These are phyloP conservation scores for Trichoderma cornu-damae DNA, from an alignment of 2,329 filamentous ascomycete species.

Conservation along the genomic window DNA sequence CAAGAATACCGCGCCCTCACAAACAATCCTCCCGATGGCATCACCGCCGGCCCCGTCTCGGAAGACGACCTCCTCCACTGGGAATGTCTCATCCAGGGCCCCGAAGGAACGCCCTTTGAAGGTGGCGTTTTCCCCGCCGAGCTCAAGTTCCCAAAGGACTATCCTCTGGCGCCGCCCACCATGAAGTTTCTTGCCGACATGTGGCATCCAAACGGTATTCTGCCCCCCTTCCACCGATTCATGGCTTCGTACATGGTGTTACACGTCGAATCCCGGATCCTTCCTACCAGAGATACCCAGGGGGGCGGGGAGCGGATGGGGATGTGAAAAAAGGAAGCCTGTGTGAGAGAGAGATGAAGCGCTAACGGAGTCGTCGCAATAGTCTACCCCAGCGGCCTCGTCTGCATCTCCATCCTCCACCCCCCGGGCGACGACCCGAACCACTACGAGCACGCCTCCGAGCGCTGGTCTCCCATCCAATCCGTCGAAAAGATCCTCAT, in stretches of 20 bases:
- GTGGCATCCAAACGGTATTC: slow-evolving; percentile 89
- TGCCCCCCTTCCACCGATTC: not conserved
- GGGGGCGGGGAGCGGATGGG: too few species aligned
- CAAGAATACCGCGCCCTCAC: slow-evolving; percentile 94
- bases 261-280: not conserved
- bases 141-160: slow-evolving; percentile 91
- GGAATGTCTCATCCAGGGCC: slow-evolving; percentile 94
- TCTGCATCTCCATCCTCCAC: slow-evolving; percentile 98
- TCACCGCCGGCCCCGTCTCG: slow-evolving; percentile 85
- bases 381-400: slow-evolving; percentile 89
- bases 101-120: slow-evolving; percentile 92
- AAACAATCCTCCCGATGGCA: slow-evolving; percentile 93
- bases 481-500: slow-evolving; percentile 97
- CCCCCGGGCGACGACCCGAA: slow-evolving; percentile 95
- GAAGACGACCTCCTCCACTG: slow-evolving; percentile 95
- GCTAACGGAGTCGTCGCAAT: not conserved
- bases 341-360: not conserved
- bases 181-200: slow-evolving; percentile 95
- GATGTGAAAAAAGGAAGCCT: not conserved
- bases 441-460: slow-evolving; percentile 93
- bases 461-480: slow-evolving; percentile 95
- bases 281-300: not conserved
- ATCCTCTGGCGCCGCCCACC: slow-evolving; percentile 89
- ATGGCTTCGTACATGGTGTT: slow-evolving; percentile 2
- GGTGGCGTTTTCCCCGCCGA: slow-evolving; percentile 93